Conservation (phyloP, 2,329 filamentous ascomycete species). For the Colletotrichum eleusines region DNA sequence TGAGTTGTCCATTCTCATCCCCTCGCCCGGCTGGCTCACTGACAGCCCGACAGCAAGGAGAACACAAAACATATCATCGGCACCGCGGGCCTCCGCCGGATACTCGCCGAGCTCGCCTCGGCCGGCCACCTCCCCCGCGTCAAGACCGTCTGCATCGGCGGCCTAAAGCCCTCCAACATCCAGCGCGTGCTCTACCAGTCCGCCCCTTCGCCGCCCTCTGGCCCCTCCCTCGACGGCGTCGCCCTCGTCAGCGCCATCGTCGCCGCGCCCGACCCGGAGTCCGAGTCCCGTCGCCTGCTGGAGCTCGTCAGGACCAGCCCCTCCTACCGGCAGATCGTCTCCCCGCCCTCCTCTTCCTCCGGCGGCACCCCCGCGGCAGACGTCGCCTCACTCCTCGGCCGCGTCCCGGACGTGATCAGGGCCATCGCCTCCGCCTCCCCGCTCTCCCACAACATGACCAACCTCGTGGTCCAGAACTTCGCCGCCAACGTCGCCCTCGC, state of each 20-base stretch:
- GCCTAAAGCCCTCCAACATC: slow-evolving; percentile 82
- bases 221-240: slow-evolving; percentile 77
- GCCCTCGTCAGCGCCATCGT: slow-evolving; percentile 93
- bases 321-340: slow-evolving; percentile 45
- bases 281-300: slow-evolving; percentile 70
- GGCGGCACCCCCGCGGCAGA: slow-evolving; percentile 14
- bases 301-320: slow-evolving; percentile 63
- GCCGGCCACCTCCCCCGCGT: slow-evolving; percentile 57
- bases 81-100: slow-evolving; percentile 75
- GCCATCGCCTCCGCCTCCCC: slow-evolving; percentile 74
- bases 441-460: slow-evolving; percentile 97
- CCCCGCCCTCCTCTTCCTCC: slow-evolving; percentile 7
- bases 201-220: slow-evolving; percentile 55
- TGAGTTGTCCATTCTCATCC: background rate
- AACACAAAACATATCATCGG: slow-evolving; percentile 88
- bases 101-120: slow-evolving; percentile 71
- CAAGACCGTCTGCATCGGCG: slow-evolving; percentile 87
- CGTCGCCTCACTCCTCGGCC: slow-evolving; percentile 45
- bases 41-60: slow-evolving; percentile 73
- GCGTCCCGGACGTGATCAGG: slow-evolving; percentile 63
- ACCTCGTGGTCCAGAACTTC: slow-evolving; percentile 94
- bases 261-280: slow-evolving; percentile 74
- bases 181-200: slow-evolving; percentile 82
- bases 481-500: slow-evolving; percentile 90
- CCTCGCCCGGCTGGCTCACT: background rate